Evolutionary conservation across 106 monocot species (phyloP), one percentile per base, ranked within the genome.

Genomic region (Platanthera zijinensis): DNA sequence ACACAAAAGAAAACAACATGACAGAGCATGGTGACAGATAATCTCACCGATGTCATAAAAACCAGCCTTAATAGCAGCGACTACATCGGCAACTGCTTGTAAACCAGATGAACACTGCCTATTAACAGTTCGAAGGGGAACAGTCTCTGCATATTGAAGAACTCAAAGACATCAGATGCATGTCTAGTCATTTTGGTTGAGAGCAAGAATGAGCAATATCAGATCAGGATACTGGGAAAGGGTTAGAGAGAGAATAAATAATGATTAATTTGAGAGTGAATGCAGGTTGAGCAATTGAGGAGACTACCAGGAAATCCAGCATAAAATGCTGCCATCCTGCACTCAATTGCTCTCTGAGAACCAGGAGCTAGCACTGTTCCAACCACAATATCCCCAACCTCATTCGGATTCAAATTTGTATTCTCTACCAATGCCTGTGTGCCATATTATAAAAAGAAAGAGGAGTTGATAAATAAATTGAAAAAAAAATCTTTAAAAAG

Each of bases 31-130:
- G 61, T 17, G 21, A 18, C 28, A 68, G 52, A 15, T 9, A n/a
- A 61, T 48, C 50, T 53, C 57, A 97, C 97, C 97, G 76, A 97
- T 94, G 64, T 97, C 91, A 76, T 97, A 97, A 76, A 87, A 97
- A 17, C 97, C 97, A 84, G 97, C 91, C 84, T 89, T 97, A 32
- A 97, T 97, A 19, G 93, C 85, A 77, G 97, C 91, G 70, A 86
- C 97, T 67, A 97, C 97, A 86, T 97, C 97, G 64, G 94, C 97
- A 69, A 97, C 91, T 69, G 97, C 97, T 80, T 97, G 97, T 74
- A 97, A 88, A 14, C 97, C 94, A 75, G 97, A 97, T 4, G 97
- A 97, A 57, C 97, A 97, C 71, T 97, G 97, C 10, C 97, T 79
- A 62, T 97, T 97, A 50, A 97, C 97, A 15, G 97, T 97, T 81